A percentile compares a stretch with the other conserved stretches of the same genome.
These are phyloP conservation scores for Pythium plurisporium DNA, from an alignment of 352 stramenopile species.

Conservation along the genomic window DNA sequence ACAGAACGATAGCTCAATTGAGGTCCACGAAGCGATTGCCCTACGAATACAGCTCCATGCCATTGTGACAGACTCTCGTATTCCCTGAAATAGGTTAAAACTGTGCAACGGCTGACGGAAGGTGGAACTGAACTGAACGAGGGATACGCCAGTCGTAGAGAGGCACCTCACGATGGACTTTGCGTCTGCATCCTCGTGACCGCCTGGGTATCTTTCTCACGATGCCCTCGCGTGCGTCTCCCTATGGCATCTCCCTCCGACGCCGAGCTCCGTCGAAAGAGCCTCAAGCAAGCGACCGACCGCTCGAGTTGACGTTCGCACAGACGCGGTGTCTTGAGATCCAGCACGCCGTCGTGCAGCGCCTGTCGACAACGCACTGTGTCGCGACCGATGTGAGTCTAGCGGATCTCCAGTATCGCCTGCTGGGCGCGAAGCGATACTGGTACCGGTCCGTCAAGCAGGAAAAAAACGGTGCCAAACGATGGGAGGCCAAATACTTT, in stretches of 20 bases:
- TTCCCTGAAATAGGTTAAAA: too few species aligned
- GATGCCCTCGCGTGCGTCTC: constrained; percentile 18
- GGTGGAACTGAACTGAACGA: too few species aligned
- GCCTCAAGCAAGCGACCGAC: not conserved
- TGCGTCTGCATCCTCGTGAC: too few species aligned
- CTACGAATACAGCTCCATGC: too few species aligned
- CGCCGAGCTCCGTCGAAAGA: not conserved
- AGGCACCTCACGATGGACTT: too few species aligned
- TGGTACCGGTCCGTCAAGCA: constrained; percentile 68
- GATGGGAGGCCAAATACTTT: constrained; percentile 59
- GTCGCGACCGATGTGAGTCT: constrained; percentile 37
- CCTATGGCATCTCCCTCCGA: constrained; percentile 1
- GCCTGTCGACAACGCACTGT: constrained; percentile 1
- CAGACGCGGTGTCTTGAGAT: constrained; percentile 5
- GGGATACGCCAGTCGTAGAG: too few species aligned
- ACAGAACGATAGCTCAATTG: too few species aligned
- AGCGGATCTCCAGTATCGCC: constrained; percentile 49
- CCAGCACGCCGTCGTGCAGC: not conserved
- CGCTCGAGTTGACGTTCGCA: not conserved
- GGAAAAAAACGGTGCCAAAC: constrained; percentile 46
- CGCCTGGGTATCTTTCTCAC: too few species aligned
- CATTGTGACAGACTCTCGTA: too few species aligned
- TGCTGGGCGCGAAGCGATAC: constrained; percentile 60
- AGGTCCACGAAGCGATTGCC: too few species aligned
- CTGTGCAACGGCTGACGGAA: too few species aligned